phyloP scores from a whole-genome alignment of 2,329 filamentous ascomycete species.

The Xylariaceae sp. region DNA sequence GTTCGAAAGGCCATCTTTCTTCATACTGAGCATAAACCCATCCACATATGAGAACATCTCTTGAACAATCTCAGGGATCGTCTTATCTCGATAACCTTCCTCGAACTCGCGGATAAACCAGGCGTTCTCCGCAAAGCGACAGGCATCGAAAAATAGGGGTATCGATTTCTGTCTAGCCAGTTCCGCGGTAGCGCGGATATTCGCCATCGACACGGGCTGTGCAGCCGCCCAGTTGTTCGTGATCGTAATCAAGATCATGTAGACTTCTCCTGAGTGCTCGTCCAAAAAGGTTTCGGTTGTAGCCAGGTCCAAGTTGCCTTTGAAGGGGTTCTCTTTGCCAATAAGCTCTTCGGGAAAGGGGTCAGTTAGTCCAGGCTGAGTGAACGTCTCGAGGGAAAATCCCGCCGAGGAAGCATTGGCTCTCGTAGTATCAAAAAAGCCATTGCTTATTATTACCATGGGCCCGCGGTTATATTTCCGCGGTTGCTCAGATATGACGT shows the following conservation, averaged over 20 bases:
- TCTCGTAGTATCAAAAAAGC: slow-evolving; percentile 25
- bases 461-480: neutral
- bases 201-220: slow-evolving; percentile 26
- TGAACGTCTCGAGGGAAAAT: slow-evolving; percentile 19
- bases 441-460: slow-evolving; percentile 21
- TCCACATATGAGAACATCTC: slow-evolving; percentile 25
- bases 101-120: slow-evolving; percentile 24
- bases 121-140: slow-evolving; percentile 27
- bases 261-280: slow-evolving; percentile 7
- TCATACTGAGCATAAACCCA: slow-evolving; percentile 25
- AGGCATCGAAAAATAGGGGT: slow-evolving; percentile 26
- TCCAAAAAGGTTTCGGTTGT: slow-evolving; percentile 16
- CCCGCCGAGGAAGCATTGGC: slow-evolving; percentile 20
- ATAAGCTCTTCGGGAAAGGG: slow-evolving; percentile 16
- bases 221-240: slow-evolving; percentile 26
- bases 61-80: slow-evolving; percentile 20
- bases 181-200: slow-evolving; percentile 18
- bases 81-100: slow-evolving; percentile 14
- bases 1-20: slow-evolving; percentile 27
- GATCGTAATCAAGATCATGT: slow-evolving; percentile 24
- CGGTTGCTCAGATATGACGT: slow-evolving; percentile 1
- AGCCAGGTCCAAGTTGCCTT: slow-evolving; percentile 19
- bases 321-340: slow-evolving; percentile 18
- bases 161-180: slow-evolving; percentile 15
- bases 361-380: slow-evolving; percentile 17